Evolutionary conservation across 768 basidiomycete species (phyloP).

Genomic region (Rhizopogon vinicolor): DNA sequence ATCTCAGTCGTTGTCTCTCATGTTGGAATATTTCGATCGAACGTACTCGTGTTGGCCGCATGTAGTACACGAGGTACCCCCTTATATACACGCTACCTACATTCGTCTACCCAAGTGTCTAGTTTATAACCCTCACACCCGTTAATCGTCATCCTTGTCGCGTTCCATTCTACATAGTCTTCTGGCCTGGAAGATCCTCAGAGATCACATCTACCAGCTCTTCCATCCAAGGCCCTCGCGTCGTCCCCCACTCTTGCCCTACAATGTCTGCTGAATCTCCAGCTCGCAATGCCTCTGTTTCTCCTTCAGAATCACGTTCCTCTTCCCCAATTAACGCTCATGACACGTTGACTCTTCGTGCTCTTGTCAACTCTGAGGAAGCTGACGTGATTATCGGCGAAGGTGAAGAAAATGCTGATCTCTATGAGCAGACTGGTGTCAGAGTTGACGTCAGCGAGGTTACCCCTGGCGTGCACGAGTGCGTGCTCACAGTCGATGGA

Average conservation of each 20-base stretch:
- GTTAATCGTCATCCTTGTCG: too few species aligned
- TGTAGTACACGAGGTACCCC: too few species aligned
- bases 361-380: slow-evolving; percentile 95
- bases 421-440: slow-evolving; percentile 86
- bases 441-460: slow-evolving; percentile 99
- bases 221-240: slow-evolving; percentile 7
- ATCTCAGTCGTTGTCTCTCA: too few species aligned
- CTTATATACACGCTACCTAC: too few species aligned
- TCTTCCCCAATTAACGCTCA: slow-evolving; percentile 59
- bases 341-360: slow-evolving; percentile 84
- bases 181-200: too few species aligned
- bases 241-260: slow-evolving; percentile 6
- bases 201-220: background rate
- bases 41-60: too few species aligned
- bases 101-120: too few species aligned
- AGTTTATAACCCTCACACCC: too few species aligned
- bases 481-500: slow-evolving; percentile 92
- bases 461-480: slow-evolving; percentile 95
- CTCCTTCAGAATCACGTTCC: slow-evolving; percentile 67
- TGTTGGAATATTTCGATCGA: too few species aligned
- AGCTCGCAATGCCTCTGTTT: slow-evolving; percentile 49
- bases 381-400: slow-evolving; percentile 97
- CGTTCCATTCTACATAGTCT: too few species aligned
- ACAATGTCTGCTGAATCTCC: slow-evolving; percentile 66
- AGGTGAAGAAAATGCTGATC: slow-evolving; percentile 84